These are phyloP conservation scores for Starmerella floris DNA, from an alignment of 805 yeast genomes.

Conservation along the genomic window DNA sequence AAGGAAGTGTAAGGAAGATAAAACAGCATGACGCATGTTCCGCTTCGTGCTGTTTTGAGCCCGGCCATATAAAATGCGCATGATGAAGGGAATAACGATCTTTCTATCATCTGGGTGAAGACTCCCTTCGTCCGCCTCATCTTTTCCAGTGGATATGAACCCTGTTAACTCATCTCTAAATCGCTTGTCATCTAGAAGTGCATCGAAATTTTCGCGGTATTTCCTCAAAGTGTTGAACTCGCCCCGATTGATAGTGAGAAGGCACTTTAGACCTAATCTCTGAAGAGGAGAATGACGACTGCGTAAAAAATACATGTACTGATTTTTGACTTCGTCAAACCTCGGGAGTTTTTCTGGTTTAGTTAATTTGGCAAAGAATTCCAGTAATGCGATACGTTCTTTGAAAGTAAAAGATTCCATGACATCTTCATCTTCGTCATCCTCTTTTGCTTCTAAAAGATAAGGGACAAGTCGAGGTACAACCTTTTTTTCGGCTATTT, in stretches of 20 bases:
- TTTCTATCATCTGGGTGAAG: constrained; percentile 50
- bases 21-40: constrained; percentile 42
- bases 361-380: constrained; percentile 50
- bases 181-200: constrained; percentile 64
- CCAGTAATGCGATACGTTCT: constrained; percentile 35
- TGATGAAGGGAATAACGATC: constrained; percentile 52
- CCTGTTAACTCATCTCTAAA: constrained; percentile 74
- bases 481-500: constrained; percentile 54
- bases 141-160: constrained; percentile 34
- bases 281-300: constrained; percentile 53
- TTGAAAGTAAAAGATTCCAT: constrained; percentile 18
- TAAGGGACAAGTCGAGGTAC: constrained; percentile 40
- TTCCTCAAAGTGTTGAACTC: constrained; percentile 35
- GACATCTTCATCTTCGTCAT: constrained; percentile 16
- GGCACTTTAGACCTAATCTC: constrained; percentile 53
- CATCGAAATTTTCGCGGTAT: constrained; percentile 59
- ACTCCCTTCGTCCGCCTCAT: constrained; percentile 31
- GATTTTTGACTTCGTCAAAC: constrained; percentile 40
- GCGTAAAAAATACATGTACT: constrained; percentile 44
- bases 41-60: constrained; percentile 67
- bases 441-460: constrained; percentile 27
- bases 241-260: constrained; percentile 50
- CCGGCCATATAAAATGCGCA: constrained; percentile 75
- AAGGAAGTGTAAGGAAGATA: constrained; percentile 27
- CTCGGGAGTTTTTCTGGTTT: constrained; percentile 44